Conservation (phyloP, 2,329 filamentous ascomycete genomes). For the Botrytis deweyae region DNA sequence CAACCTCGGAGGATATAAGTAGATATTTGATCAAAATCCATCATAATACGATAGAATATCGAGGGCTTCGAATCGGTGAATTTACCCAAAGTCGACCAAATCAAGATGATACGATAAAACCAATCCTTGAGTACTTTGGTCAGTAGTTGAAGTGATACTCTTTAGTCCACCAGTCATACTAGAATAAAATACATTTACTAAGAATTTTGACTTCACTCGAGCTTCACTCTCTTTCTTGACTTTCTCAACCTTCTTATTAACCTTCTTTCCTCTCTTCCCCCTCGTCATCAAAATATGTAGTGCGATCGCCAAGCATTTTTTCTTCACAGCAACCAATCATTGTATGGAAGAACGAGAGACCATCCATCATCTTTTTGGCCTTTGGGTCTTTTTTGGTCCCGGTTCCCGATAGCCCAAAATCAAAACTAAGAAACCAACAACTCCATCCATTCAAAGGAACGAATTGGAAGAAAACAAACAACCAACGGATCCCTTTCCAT, state of each 20-base stretch:
- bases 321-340: background rate
- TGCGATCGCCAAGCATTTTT: conserved; percentile 5
- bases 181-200: background rate
- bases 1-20: background rate
- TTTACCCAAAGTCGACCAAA: background rate
- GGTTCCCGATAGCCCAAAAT: conserved; percentile 10
- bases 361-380: background rate
- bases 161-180: background rate
- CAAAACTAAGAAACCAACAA: background rate
- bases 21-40: background rate
- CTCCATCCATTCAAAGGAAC: conserved; percentile 13
- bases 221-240: background rate
- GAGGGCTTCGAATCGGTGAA: background rate
- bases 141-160: background rate
- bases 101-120: background rate
- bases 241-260: background rate
- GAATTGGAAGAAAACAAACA: background rate
- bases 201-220: background rate
- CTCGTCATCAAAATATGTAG: conserved; percentile 13
- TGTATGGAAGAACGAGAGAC: background rate
- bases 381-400: background rate
- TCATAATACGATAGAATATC: background rate
- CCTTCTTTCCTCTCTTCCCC: background rate
- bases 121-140: background rate
- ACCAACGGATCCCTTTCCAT: background rate